Percentiles rank a stretch among this genome's conserved stretches.
Conservation (phyloP, 108 stramenopile genomes). For the Asterionellopsis glacialis region DNA sequence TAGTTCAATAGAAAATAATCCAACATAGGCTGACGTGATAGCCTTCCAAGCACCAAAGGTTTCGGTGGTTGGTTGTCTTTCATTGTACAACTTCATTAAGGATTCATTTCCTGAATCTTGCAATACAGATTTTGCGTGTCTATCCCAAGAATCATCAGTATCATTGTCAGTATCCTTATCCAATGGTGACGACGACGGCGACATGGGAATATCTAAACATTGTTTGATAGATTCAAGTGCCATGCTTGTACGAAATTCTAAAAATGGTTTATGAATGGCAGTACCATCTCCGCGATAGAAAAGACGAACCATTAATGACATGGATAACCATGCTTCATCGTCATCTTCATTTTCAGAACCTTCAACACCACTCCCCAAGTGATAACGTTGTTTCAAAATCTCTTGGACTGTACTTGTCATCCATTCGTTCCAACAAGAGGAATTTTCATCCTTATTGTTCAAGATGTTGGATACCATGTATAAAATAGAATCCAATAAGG, state of each 20-base stretch:
- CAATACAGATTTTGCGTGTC: neutral
- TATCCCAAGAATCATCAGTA: too few relatives aligned
- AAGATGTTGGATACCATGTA: too few relatives aligned
- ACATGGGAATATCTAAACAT: neutral
- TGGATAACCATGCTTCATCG: neutral
- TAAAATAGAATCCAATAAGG: too few relatives aligned
- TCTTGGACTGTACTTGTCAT: too few relatives aligned
- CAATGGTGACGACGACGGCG: too few relatives aligned
- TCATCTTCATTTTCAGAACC: conserved; percentile 1
- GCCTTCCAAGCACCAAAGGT: neutral
- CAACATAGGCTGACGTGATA: neutral
- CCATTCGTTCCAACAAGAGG: too few relatives aligned
- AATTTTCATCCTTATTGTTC: too few relatives aligned
- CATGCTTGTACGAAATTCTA: neutral
- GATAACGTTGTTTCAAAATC: too few relatives aligned
- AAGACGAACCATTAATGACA: neutral
- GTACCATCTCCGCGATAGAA: neutral
- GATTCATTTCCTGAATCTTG: neutral
- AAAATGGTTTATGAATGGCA: neutral
- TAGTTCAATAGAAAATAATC: neutral
- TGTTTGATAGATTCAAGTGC: neutral
- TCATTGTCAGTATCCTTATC: too few relatives aligned
- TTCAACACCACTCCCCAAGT: too few relatives aligned
- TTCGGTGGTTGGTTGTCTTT: neutral
- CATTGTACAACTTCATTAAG: neutral